Base-by-base conservation (phyloP, 805 yeast genomes). In the Diddensiella transvaalensis region DNA sequence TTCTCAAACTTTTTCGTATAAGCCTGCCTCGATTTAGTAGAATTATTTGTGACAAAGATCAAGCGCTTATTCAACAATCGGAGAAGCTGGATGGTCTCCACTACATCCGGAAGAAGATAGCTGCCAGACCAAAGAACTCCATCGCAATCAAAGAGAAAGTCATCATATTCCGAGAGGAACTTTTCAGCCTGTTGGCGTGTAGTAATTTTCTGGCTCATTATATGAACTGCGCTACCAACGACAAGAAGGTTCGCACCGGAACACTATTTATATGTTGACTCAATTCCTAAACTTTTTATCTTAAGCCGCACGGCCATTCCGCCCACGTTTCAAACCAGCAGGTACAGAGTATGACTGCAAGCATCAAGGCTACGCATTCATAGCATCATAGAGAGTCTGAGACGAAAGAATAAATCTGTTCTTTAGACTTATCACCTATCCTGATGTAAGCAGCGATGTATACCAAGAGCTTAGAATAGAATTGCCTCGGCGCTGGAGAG, bases 51-150 rank as follows among this genome's bases (percentile, higher is more conserved):
- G 23, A 93, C 99, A 69, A 93, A 93, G 39, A 90, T 75, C 45
- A 87, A 73, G 52, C 82, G 78, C 66, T 93, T 93, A 33, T 78
- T 77, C 21, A 58, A 54, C 15, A 62, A 44, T 40, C 75, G 75
- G 55, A 93, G 71, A 37, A 85, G 62, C 6, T 75, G 73, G 37
- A 93, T 66, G 0, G 96, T 85, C 64, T 93, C 97, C 10, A 72
- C 75, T 1, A 87, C 85, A 15, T 77, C 71, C 4, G 97, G 97
- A 42, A 93, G 73, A 21, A 87, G 67, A 55, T 82, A 86, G 53
- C 79, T 81, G 1, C 98, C 98, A 42, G 85, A 69, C 99, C 99
- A 93, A 50, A 93, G 73, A 3, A 93, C 99, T 26, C 99, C 99
- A 64, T 93, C 99, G 70, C 99, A 93, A 62, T 93, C 99, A 64